Conservation (phyloP, 192 early-diverging fungal genomes). For the Coemansia sp. region DNA sequence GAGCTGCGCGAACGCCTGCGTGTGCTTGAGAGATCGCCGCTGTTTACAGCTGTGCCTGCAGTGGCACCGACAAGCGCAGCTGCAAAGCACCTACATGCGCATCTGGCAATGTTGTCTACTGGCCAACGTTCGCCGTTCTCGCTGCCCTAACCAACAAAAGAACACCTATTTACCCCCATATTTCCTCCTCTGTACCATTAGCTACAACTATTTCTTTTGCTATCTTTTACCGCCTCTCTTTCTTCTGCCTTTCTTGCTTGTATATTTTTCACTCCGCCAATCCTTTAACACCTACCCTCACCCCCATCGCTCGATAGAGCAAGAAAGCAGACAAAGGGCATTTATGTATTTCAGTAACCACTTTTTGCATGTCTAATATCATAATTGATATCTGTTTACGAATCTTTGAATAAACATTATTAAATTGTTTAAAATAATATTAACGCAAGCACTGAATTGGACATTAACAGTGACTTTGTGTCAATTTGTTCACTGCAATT, state of each 20-base stretch:
- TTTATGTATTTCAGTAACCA: background rate
- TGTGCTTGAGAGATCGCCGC: constrained; percentile 41
- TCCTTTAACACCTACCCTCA: background rate
- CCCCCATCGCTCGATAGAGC: background rate
- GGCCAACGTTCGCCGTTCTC: constrained; percentile 19
- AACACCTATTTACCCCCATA: background rate
- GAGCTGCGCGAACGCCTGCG: constrained; percentile 32
- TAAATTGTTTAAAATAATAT: no score
- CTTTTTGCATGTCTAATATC: background rate
- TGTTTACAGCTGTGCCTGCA: constrained; percentile 22
- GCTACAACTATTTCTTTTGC: background rate
- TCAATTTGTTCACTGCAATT: no score
- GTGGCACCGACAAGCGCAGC: background rate
- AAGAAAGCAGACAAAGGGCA: background rate
- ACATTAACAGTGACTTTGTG: no score
- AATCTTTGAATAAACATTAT: no score
- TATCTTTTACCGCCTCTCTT: background rate
- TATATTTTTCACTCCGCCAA: background rate
- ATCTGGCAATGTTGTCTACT: constrained; percentile 4
- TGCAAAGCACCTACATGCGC: background rate
- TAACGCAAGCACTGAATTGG: no score
- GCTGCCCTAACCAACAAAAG: constrained; percentile 6
- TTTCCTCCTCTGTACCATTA: background rate
- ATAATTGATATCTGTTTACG: background rate
- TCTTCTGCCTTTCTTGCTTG: background rate